Conservation (phyloP, 208 protist genomes). For the Trypanosoma scelopori region DNA sequence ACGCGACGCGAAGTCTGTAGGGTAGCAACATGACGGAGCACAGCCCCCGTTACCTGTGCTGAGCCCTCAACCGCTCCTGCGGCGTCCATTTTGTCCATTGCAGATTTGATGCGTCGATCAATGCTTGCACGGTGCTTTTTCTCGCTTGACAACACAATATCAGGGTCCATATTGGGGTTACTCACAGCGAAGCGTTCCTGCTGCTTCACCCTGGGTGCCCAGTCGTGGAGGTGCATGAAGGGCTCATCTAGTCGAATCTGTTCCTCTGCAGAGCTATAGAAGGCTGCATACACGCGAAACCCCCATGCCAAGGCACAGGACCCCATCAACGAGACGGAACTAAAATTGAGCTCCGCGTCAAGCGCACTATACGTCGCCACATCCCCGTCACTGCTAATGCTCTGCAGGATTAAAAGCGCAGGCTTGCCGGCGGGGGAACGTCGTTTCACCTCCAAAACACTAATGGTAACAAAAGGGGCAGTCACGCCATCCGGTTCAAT, state of each 20-base stretch:
- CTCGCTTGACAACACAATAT: slow-evolving; percentile 12
- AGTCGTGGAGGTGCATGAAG: slow-evolving; percentile 21
- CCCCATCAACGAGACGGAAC: neutral
- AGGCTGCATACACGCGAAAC: slow-evolving; percentile 26
- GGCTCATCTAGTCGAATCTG: slow-evolving; percentile 22
- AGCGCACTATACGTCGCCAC: slow-evolving; percentile 18
- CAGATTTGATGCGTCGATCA: slow-evolving; percentile 20
- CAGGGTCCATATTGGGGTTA: slow-evolving; percentile 16
- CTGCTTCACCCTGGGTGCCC: slow-evolving; percentile 14
- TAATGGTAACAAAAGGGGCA: slow-evolving; percentile 19
- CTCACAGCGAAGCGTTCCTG: slow-evolving; percentile 25
- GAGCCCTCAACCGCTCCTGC: neutral
- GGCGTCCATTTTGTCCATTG: slow-evolving; percentile 19
- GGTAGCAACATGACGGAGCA: slow-evolving; percentile 26
- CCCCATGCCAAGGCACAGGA: neutral
- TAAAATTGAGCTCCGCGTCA: slow-evolving; percentile 17
- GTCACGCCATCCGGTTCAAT: slow-evolving; percentile 21
- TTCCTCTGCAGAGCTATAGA: slow-evolving; percentile 23
- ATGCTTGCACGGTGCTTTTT: slow-evolving; percentile 10
- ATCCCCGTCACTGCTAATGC: slow-evolving; percentile 16
- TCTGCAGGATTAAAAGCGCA: slow-evolving; percentile 18
- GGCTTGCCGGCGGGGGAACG: neutral
- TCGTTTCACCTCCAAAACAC: neutral
- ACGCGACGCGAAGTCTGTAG: slow-evolving; percentile 6
- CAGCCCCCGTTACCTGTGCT: neutral